Conservation (phyloP, 1,284 basidiomycete species). For the Laetiporus sulphureus region DNA sequence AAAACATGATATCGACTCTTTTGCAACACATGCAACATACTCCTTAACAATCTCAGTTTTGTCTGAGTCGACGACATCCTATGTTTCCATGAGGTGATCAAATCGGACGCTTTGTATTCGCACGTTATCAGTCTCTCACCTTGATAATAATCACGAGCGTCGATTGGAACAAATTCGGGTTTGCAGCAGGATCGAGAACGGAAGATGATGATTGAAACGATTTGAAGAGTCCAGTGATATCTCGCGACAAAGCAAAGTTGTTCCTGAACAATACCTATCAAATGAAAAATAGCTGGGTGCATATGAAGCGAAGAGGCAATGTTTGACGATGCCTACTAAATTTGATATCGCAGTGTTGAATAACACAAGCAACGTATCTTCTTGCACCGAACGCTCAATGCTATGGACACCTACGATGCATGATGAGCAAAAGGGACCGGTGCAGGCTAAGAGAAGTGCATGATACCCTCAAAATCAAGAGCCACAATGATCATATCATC, state of each 20-base stretch:
- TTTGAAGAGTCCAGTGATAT: conserved; percentile 54
- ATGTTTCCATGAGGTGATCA: not conserved
- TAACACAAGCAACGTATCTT: conserved; percentile 54
- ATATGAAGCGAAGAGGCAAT: not conserved
- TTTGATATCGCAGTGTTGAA: conserved; percentile 65
- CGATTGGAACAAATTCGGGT: conserved; percentile 53
- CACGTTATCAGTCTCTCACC: conserved; percentile 22
- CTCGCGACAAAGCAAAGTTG: conserved; percentile 53
- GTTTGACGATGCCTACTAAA: conserved; percentile 35
- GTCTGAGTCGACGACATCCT: conserved; percentile 55
- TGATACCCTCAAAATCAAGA: conserved; percentile 54
- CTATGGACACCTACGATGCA: conserved; percentile 49
- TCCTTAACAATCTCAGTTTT: conserved; percentile 50
- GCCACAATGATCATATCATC: conserved; percentile 47
- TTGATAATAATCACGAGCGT: conserved; percentile 59
- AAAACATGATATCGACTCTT: no score
- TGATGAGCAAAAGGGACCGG: not conserved
- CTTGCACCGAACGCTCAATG: conserved; percentile 56
- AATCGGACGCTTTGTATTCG: not conserved
- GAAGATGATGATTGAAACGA: conserved; percentile 59
- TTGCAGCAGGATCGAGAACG: conserved; percentile 49
- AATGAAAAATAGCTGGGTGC: no score
- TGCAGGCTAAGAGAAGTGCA: not conserved
- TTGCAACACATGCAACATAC: conserved; percentile 25
- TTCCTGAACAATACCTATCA: conserved; percentile 54